phyloP scores from a whole-genome alignment of 805 yeast genomes.

The Teunomyces pallodes region DNA sequence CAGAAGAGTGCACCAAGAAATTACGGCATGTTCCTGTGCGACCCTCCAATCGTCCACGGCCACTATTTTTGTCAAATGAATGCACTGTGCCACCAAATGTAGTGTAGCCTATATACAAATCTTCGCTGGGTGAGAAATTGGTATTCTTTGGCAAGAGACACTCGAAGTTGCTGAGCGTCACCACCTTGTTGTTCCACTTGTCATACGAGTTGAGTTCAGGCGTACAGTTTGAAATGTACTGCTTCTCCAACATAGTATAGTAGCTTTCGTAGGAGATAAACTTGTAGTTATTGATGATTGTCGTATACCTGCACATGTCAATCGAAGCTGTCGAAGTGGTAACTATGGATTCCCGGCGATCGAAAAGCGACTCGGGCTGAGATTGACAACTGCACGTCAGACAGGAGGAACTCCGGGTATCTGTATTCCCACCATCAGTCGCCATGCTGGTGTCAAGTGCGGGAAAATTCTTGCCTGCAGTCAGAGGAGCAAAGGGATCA shows the following conservation, averaged over 20 bases:
- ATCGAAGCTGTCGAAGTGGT: background rate
- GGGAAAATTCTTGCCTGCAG: background rate
- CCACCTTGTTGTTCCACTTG: slow-evolving; percentile 26
- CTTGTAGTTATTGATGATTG: slow-evolving; percentile 9
- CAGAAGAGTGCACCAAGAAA: slow-evolving; percentile 27
- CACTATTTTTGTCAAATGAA: slow-evolving; percentile 4
- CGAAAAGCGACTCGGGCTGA: background rate
- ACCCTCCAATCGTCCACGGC: background rate
- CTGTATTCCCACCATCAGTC: background rate
- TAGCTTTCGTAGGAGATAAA: slow-evolving; percentile 14
- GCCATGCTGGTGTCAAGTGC: background rate
- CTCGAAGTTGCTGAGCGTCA: slow-evolving; percentile 9
- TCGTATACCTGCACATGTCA: slow-evolving; percentile 2
- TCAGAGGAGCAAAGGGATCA: background rate
- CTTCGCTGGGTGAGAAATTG: background rate
- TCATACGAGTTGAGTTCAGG: slow-evolving; percentile 39
- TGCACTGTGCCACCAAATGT: slow-evolving; percentile 1
- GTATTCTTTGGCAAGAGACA: slow-evolving; percentile 4
- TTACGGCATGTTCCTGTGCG: slow-evolving; percentile 15
- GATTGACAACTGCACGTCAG: background rate
- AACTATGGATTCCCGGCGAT: background rate
- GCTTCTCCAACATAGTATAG: slow-evolving; percentile 28
- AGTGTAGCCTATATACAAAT: slow-evolving; percentile 7
- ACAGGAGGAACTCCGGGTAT: background rate
- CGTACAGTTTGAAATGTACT: slow-evolving; percentile 36